Percentiles rank a stretch among this genome's conserved stretches.
phyloP scores from a whole-genome alignment of 2,329 filamentous ascomycete species.

The Trichophyton equinum region DNA sequence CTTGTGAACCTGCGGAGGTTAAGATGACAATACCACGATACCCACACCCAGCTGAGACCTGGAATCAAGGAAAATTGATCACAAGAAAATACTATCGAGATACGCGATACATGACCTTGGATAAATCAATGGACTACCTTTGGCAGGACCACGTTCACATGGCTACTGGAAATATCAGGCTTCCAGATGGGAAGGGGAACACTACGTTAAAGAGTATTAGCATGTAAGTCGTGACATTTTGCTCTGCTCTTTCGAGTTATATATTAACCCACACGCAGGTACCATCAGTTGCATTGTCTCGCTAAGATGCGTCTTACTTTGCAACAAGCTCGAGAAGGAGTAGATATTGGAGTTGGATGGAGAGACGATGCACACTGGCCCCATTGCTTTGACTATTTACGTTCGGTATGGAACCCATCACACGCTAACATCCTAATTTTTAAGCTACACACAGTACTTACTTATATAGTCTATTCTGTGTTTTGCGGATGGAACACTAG shows the following conservation, averaged over 20 bases:
- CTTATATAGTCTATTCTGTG: neutral
- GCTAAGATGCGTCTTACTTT: slow-evolving; percentile 5
- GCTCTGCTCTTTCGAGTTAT: neutral
- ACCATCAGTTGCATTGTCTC: neutral
- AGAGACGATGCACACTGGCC: slow-evolving; percentile 7
- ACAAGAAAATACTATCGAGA: neutral
- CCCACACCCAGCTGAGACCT: slow-evolving; percentile 4
- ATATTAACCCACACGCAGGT: neutral
- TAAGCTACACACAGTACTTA: neutral
- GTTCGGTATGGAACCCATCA: neutral
- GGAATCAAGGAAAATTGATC: neutral
- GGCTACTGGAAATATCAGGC: no score
- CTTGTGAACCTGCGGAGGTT: neutral
- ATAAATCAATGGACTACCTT: neutral
- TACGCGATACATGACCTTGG: neutral
- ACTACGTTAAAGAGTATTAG: neutral
- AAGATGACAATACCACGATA: neutral
- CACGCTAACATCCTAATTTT: neutral
- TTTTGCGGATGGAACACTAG: neutral
- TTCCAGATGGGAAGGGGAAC: neutral
- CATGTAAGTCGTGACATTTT: neutral
- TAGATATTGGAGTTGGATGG: slow-evolving; percentile 5
- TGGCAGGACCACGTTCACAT: no score
- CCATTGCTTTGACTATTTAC: slow-evolving; percentile 8
- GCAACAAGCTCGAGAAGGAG: neutral